Conservation (phyloP, 345 rosid genomes). For the Euphorbia peplus region DNA sequence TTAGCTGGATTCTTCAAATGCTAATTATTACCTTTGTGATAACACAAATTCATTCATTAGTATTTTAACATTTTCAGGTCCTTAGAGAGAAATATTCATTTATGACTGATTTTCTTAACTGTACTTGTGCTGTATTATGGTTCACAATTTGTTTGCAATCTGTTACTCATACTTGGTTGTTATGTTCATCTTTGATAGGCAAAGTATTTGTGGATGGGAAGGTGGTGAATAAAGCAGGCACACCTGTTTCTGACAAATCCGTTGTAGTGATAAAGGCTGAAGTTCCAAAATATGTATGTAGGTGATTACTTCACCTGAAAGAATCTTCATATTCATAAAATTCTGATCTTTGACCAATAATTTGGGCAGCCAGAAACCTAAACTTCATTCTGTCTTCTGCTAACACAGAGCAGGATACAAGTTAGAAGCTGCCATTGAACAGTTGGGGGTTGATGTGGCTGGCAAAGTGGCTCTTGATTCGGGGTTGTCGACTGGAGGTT, state of each 20-base stretch:
- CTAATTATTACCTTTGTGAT: not conserved
- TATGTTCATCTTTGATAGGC: constrained; percentile 38
- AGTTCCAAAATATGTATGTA: constrained; percentile 96
- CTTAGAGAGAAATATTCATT: not conserved
- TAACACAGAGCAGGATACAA: constrained; percentile 79
- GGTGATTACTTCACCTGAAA: constrained; percentile 62
- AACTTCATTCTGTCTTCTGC: constrained; percentile 13
- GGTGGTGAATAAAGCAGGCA: constrained; percentile 81
- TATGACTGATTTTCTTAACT: not conserved
- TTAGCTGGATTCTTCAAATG: constrained; percentile 25
- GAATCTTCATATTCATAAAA: constrained; percentile 13
- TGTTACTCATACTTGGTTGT: constrained; percentile 5
- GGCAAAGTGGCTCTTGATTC: constrained; percentile 95
- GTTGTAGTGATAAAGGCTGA: constrained; percentile 73
- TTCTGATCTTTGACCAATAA: not conserved
- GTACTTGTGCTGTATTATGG: not conserved
- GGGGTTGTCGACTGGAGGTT: constrained; percentile 94
- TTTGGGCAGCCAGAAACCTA: constrained; percentile 4
- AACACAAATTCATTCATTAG: not conserved
- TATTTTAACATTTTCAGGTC: not conserved
- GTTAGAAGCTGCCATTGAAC: constrained; percentile 92
- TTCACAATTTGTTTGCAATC: not conserved
- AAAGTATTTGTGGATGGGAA: constrained; percentile 90
- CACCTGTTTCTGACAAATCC: constrained; percentile 62
- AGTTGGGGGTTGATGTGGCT: constrained; percentile 69